Percentiles rank a stretch among this genome's conserved stretches.
Evolutionary conservation across 257 asterid species (phyloP).

Genomic region (Solanum boliviense): DNA sequence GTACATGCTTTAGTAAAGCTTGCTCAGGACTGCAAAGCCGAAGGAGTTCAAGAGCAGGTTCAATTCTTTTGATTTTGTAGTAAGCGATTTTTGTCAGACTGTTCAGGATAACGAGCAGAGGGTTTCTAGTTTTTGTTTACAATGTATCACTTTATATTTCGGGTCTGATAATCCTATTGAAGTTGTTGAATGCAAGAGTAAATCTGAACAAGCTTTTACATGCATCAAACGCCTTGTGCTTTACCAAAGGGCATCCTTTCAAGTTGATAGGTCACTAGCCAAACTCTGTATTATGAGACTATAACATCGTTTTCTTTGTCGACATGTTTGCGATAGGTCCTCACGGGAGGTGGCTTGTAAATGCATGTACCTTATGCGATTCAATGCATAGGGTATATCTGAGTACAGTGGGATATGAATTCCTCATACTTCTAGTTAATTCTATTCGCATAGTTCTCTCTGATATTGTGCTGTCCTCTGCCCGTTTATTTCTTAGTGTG

Average conservation of each 20-base stretch:
- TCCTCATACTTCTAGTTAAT: not conserved
- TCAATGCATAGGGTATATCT: not conserved
- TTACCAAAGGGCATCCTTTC: not conserved
- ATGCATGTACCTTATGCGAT: not conserved
- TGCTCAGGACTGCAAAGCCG: conserved; percentile 62
- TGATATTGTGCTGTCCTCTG: not conserved
- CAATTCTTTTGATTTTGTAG: not conserved
- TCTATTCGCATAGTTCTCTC: not conserved
- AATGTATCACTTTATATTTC: not conserved
- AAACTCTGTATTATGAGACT: not conserved
- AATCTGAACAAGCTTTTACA: not conserved
- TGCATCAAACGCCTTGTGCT: not conserved
- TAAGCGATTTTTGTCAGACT: not conserved
- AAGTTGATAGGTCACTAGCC: not conserved
- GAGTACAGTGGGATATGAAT: not conserved
- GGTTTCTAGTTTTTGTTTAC: not conserved
- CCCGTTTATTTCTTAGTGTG: not conserved
- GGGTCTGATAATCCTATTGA: not conserved
- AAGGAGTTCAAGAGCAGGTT: conserved; percentile 95
- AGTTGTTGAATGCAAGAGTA: not conserved
- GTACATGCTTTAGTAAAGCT: conserved; percentile 65
- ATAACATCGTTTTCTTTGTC: not conserved
- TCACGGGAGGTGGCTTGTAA: not conserved
- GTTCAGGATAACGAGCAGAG: not conserved
- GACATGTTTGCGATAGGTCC: not conserved